phyloP scores from a whole-genome alignment of 2,329 filamentous ascomycete genomes.

The Septoria petroselini region DNA sequence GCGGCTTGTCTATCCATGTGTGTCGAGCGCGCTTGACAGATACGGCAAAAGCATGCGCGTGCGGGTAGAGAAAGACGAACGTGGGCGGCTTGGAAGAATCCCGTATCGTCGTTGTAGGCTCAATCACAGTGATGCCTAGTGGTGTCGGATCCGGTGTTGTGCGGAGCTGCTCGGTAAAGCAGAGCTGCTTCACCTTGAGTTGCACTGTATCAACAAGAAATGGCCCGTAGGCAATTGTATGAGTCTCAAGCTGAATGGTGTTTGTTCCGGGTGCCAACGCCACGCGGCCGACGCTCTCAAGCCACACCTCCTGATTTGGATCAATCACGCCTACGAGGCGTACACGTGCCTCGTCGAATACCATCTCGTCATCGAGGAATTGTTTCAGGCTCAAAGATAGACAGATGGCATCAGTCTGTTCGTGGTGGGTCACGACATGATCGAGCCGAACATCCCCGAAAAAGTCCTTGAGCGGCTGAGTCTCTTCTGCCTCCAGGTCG shows the following conservation, averaged over 20 bases:
- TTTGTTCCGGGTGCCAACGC: constrained; percentile 56
- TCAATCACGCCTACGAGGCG: constrained; percentile 59
- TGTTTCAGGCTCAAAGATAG: constrained; percentile 67
- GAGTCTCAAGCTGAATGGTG: constrained; percentile 51
- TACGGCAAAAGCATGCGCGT: constrained; percentile 64
- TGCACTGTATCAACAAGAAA: constrained; percentile 73
- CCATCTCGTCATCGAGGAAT: constrained; percentile 67
- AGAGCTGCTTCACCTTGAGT: constrained; percentile 61
- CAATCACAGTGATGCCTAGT: constrained; percentile 47
- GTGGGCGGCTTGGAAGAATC: constrained; percentile 26
- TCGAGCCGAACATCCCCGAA: constrained; percentile 69
- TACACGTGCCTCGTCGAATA: constrained; percentile 63
- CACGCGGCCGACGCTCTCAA: constrained; percentile 51
- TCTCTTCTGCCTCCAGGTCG: constrained; percentile 58
- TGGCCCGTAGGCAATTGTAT: constrained; percentile 63
- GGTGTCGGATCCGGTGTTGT: constrained; percentile 47
- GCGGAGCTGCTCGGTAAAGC: constrained; percentile 59
- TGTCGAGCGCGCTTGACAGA: constrained; percentile 63
- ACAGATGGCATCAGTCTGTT: constrained; percentile 71
- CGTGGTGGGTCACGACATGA: constrained; percentile 65
- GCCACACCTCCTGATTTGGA: constrained; percentile 64
- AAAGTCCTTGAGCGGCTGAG: constrained; percentile 67
- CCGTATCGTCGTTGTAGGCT: constrained; percentile 27
- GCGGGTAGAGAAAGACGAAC: constrained; percentile 70
- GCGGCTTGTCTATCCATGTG: constrained; percentile 76